A percentile compares a stretch with the other conserved stretches of the same genome.
phyloP scores from a whole-genome alignment of 495 filamentous ascomycete species.

The Xeromyces bisporus region DNA sequence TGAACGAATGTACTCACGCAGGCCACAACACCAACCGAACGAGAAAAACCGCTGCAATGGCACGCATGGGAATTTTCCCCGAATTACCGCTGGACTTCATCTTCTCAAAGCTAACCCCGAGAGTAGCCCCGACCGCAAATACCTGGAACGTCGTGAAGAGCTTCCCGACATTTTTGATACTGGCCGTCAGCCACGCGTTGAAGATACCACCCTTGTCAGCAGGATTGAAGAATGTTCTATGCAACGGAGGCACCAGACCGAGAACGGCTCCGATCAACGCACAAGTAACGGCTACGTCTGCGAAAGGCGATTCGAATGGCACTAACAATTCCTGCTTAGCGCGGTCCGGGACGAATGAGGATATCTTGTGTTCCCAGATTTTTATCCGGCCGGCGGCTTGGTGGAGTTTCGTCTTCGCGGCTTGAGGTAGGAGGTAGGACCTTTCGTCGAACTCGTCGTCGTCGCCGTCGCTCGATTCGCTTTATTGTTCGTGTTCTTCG shows the following conservation, averaged over 20 bases:
- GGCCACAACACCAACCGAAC: constrained; percentile 55
- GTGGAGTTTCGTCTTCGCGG: constrained; percentile 8
- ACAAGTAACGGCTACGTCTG: constrained; percentile 52
- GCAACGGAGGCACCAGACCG: constrained; percentile 45
- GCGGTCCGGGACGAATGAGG: constrained; percentile 5
- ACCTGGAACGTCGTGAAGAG: constrained; percentile 59
- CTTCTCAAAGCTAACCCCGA: constrained; percentile 35
- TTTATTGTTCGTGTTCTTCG: constrained; percentile 8
- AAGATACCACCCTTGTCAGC: constrained; percentile 50
- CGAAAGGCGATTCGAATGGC: constrained; percentile 21
- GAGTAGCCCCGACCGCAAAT: constrained; percentile 53
- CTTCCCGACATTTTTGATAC: constrained; percentile 46
- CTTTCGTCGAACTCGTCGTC: constrained; percentile 25
- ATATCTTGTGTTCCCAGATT: constrained; percentile 1
- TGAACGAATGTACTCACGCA: constrained; percentile 17
- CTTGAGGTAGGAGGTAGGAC: constrained; percentile 31
- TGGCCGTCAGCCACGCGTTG: constrained; percentile 53
- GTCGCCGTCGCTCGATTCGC: constrained; percentile 3
- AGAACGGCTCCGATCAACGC: constrained; percentile 42
- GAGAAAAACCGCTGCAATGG: constrained; percentile 36
- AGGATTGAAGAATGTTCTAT: constrained; percentile 47
- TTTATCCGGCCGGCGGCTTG: constrained; percentile 6
- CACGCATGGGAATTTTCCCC: constrained; percentile 32
- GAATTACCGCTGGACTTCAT: constrained; percentile 33
- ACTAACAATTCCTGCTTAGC: constrained; percentile 6